A percentile compares a stretch with the other conserved stretches of the same genome.
Conservation (phyloP, 805 yeast species). For the Metschnikowia bowlesiae region DNA sequence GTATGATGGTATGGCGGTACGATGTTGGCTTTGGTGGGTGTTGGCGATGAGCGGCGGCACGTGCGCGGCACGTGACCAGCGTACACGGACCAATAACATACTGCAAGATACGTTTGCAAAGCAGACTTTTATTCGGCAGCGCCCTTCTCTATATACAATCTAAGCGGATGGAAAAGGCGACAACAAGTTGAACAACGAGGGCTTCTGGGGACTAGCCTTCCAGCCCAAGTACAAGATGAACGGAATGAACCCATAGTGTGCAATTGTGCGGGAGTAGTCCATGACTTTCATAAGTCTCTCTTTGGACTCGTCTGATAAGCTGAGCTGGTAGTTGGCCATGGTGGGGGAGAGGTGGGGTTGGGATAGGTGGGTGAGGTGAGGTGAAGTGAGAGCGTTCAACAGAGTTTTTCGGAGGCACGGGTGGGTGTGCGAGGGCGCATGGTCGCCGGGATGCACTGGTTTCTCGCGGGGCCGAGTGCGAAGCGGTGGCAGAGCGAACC, state of each 20-base stretch:
- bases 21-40: no score
- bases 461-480: no score
- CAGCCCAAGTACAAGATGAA: slow-evolving; percentile 81
- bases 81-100: no score
- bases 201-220: slow-evolving; percentile 73
- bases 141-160: slow-evolving; percentile 16
- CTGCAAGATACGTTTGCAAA: no score
- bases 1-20: no score
- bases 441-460: no score
- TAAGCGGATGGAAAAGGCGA: slow-evolving; percentile 79
- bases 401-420: slow-evolving; percentile 5
- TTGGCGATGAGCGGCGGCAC: no score
- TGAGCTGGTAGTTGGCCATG: slow-evolving; percentile 25
- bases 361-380: background rate
- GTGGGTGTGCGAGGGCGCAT: background rate
- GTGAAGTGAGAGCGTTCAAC: background rate
- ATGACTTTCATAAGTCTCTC: slow-evolving; percentile 85
- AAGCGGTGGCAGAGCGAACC: no score
- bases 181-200: slow-evolving; percentile 68
- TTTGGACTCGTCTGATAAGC: slow-evolving; percentile 48
- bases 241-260: slow-evolving; percentile 97
- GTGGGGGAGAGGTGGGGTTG: background rate
- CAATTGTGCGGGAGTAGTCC: slow-evolving; percentile 77
- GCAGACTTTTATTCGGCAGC: background rate
- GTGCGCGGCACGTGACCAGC: background rate